Base-by-base conservation (phyloP, 1,139 yeast species). In the Debaryomyces fabryi region DNA sequence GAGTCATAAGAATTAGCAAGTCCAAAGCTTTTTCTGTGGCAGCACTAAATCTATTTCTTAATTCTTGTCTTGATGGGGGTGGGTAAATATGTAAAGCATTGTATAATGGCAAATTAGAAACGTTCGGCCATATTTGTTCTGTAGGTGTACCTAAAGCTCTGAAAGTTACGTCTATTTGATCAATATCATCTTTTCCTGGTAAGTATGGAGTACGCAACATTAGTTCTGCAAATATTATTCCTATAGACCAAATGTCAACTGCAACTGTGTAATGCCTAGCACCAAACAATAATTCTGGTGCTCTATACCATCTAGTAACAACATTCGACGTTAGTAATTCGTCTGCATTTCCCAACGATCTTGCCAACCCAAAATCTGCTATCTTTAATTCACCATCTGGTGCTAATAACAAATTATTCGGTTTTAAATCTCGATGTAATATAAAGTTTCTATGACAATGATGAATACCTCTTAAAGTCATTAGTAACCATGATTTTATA, bases 101-200 rank as follows among this genome's bases (percentile, higher is more conserved):
- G 63, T 89, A 93, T 34, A 83, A 74, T 0, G 96, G 95, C 47
- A 93, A 75, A 50, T 82, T 76, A 1, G 92, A 81, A 1, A 93
- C 95, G 44, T 91, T 90, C 0, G 97, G 96, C 99, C 99, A 93
- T 2, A 76, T 83, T 39, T 79, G 85, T 57, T 92, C 97, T 0
- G 96, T 88, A 2, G 99, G 99, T 0, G 99, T 91, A 0, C 99
- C 99, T 53, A 92, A 71, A 0, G 99, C 99, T 58, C 91, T 81
- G 63, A 93, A 92, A 0, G 98, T 93, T 10, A 91, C 88, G 49
- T 87, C 96, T 37, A 92, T 71, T 64, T 93, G 99, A 60, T 92
- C 96, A 1, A 83, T 69, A 65, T 93, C 99, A 56, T 89, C 93
- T 55, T 82, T 83, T 1, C 98, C 99, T 0, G 99, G 96, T 44